Conservation (phyloP, 768 basidiomycete species). For the Dioszegia hungarica region DNA sequence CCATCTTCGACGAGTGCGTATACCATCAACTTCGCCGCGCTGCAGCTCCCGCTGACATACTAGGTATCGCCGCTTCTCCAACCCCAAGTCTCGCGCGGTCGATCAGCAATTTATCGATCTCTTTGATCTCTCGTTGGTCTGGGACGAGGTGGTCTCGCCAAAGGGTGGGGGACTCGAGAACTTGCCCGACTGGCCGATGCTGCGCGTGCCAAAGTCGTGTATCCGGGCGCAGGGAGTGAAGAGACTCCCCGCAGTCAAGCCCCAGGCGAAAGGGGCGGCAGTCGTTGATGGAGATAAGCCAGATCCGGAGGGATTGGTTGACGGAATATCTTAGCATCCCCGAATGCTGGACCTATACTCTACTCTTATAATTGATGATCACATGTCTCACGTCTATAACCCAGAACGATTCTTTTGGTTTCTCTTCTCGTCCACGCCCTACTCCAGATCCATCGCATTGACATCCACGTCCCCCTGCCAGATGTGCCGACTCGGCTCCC, state of each 20-base stretch:
- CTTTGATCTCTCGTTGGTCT: slow-evolving; percentile 42
- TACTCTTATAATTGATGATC: too few relatives aligned
- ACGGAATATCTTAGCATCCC: not conserved
- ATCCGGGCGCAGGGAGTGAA: not conserved
- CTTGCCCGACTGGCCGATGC: slow-evolving; percentile 40
- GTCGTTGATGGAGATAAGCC: not conserved
- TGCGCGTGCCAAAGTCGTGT: slow-evolving; percentile 15
- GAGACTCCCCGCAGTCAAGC: not conserved
- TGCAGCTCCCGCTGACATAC: not conserved
- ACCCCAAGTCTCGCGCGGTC: slow-evolving; percentile 49
- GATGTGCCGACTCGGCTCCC: slow-evolving; percentile 92
- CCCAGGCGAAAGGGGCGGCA: not conserved
- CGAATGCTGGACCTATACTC: too few relatives aligned
- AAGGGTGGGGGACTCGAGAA: slow-evolving; percentile 20
- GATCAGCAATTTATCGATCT: slow-evolving; percentile 52
- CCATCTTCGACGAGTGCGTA: slow-evolving; percentile 46
- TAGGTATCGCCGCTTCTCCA: slow-evolving; percentile 49
- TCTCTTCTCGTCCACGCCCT: slow-evolving; percentile 46
- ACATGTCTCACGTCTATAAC: not conserved
- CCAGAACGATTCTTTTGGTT: not conserved
- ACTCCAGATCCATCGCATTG: slow-evolving; percentile 77
- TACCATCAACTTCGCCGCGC: too few relatives aligned
- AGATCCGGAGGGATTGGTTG: not conserved
- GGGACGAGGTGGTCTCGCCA: slow-evolving; percentile 26
- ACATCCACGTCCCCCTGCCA: slow-evolving; percentile 84